Evolutionary conservation across 805 yeast genomes (phyloP).

Genomic region (Zygotorulaspora sp.): DNA sequence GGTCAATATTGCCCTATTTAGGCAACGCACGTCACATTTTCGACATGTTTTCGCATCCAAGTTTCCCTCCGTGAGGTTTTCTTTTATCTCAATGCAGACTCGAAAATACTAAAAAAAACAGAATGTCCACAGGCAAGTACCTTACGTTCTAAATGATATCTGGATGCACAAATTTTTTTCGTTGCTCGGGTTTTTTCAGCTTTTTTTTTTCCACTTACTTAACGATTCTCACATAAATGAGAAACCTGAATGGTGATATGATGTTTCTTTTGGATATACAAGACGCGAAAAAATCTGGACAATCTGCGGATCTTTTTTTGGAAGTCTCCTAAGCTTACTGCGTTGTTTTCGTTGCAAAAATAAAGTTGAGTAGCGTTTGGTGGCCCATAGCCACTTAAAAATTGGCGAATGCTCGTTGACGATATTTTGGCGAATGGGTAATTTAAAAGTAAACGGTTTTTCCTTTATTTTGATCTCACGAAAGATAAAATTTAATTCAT

Average conservation of each 20-base stretch:
- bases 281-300: slow-evolving; percentile 2
- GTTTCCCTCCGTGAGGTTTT: no score
- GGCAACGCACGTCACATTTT: no score
- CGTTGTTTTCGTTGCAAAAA: neutral
- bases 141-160: no score
- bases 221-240: neutral
- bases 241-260: neutral
- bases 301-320: slow-evolving; percentile 11
- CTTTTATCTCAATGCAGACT: no score
- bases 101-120: no score
- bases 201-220: neutral
- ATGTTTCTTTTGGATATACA: neutral
- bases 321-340: slow-evolving; percentile 8
- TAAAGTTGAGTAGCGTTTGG: neutral
- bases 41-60: no score
- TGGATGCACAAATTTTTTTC: no score
- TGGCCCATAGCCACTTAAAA: neutral
- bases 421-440: slow-evolving; percentile 2
- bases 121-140: no score
- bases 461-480: neutral
- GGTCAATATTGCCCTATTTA: no score
- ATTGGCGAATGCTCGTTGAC: slow-evolving; percentile 1
- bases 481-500: neutral
- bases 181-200: neutral
- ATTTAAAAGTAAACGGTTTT: slow-evolving; percentile 2